Base-by-base conservation (phyloP, 2,329 filamentous ascomycete species). In the Tolypocladium ophioglossoides region DNA sequence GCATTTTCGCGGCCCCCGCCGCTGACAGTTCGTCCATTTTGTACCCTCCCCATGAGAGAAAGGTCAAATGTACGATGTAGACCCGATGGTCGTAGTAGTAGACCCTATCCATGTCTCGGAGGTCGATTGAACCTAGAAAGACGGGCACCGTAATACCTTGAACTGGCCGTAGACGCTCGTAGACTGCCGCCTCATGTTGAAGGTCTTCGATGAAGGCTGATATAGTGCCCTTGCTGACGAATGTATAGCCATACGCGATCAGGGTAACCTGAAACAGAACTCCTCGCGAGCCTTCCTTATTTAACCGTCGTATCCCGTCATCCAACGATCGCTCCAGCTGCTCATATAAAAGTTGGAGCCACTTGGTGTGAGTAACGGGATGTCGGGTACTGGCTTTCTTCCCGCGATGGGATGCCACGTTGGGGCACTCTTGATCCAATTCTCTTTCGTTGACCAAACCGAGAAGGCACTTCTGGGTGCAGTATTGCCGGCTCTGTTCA, bases 211-310 rank as follows among this genome's bases (percentile, higher is more conserved):
- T 56, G 22, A 70, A 71, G 24, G 56, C 63, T 22, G 16, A 24
- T 2, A 70, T 62, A 1, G 66, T 75, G 24, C 69, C 69, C 59
- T 78, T 78, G 50, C 66, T 62, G 32, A 72, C 62, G 48, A 77
- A 70, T 2, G 68, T 74, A 61, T 77, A 77, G 56, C 72, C 67
- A 56, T 75, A 68, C 2, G 61, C 24, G 30, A 69, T 58, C 40
- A 77, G 64, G 9, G 68, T 72, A 6, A 77, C 60, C 53, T 66
- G 62, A 57, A 78, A 77, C 7, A 76, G 59, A 4, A 67, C 70
- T 18, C 72, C 68, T 10, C 68, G 64, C 1, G 70, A 58, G 8
- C 73, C 69, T 35, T 61, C 54, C 20, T 62, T 24, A 7, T 10
- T 60, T 56, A 0, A 74, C 53, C 10, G 51, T 59, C 2, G 56